A percentile compares a stretch with the other conserved stretches of the same genome.
These are phyloP conservation scores for Acephala macrosclerotiorum DNA, from an alignment of 2,329 filamentous ascomycete species.

Conservation along the genomic window DNA sequence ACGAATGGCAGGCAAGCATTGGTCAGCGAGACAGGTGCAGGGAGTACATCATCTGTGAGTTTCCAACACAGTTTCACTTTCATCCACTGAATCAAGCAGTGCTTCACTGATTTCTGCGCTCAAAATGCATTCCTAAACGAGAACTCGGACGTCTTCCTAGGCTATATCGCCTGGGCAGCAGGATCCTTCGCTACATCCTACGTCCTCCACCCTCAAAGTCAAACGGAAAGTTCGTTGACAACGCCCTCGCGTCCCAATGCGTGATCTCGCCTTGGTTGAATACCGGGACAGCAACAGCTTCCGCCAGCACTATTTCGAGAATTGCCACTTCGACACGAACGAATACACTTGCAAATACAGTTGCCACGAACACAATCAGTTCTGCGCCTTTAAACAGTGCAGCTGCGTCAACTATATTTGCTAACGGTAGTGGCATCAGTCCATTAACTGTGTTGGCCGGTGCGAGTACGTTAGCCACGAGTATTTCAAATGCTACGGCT, in stretches of 20 bases:
- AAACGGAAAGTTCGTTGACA: constrained; percentile 36
- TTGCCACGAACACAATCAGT: background rate
- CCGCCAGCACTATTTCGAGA: background rate
- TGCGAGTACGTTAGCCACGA: background rate
- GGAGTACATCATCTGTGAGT: constrained; percentile 30
- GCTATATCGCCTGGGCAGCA: constrained; percentile 48
- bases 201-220: constrained; percentile 33
- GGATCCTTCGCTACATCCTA: constrained; percentile 43
- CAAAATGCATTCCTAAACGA: constrained; percentile 36
- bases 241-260: constrained; percentile 34
- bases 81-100: constrained; percentile 15
- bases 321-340: background rate
- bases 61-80: background rate
- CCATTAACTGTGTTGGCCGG: no score
- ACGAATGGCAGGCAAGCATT: constrained; percentile 56
- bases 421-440: background rate
- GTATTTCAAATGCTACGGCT: background rate
- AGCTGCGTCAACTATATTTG: background rate
- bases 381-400: background rate
- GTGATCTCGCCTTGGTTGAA: constrained; percentile 35
- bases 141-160: constrained; percentile 47
- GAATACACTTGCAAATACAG: background rate
- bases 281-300: constrained; percentile 18
- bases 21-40: constrained; percentile 57
- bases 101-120: constrained; percentile 37